Base-by-base conservation (phyloP, 2,329 filamentous ascomycete genomes). In the Daldinia sp. region DNA sequence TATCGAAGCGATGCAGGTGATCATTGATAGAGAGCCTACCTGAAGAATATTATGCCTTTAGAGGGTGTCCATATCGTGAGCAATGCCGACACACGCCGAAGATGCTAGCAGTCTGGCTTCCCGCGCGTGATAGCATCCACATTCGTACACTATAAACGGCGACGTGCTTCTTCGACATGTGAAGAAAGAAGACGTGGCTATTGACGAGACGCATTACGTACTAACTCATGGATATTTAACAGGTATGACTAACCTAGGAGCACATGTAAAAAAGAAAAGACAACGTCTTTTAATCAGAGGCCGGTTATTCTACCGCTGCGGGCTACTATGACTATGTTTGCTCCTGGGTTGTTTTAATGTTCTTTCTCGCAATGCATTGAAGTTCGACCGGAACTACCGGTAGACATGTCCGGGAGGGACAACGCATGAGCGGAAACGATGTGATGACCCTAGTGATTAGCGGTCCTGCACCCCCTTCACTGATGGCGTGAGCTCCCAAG, bases 391-490 rank as follows among this genome's bases (percentile, higher is more conserved):
- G 69, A 71, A 71, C 63, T 65, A 69, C 69, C 66, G 69, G 69
- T 63, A 51, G 63, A 71, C 66, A 69, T 69, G 69, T 54, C 69
- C 69, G 63, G 69, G 63, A 69, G 57, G 66, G 65, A 69, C 69
- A 71, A 71, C 69, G 69, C 69, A 71, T 69, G 68, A 69, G 69
- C 69, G 69, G 66, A 63, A 71, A 69, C 69, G 69, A 71, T 63
- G 66, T 69, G 66, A 71, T 69, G 33, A 61, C 69, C 69, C 63
- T 71, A 30, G 60, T 63, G 69, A 69, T 71, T 69, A 69, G 69
- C 66, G 57, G 65, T 55, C 51, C 39, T 71, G 68, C 68, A 71
- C 53, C 59, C 57, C 58, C 55, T 69, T 59, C 56, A 48, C 23
- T 66, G 53, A 67, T 71, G 69, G 69, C 69, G 63, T 65, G 66